Evolutionary conservation across 2,329 filamentous ascomycete species (phyloP).

Genomic region (Seiridium unicorne): DNA sequence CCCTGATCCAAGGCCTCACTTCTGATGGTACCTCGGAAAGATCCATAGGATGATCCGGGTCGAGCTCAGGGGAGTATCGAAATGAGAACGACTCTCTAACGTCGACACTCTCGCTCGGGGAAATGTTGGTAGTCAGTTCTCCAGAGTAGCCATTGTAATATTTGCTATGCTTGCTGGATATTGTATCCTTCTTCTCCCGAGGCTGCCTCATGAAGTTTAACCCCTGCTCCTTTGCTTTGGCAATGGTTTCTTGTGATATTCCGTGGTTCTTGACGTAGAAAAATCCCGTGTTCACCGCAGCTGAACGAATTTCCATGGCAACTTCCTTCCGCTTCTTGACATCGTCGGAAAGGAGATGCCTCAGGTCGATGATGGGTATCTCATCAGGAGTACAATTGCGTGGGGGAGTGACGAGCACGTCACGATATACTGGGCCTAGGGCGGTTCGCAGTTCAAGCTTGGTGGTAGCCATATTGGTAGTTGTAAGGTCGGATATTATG

Average conservation of each 20-base stretch:
- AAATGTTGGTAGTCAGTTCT: constrained; percentile 42
- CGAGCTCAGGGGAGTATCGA: constrained; percentile 51
- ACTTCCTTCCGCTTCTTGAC: constrained; percentile 34
- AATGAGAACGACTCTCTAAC: constrained; percentile 50
- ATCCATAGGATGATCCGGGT: constrained; percentile 41
- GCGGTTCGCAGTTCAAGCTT: constrained; percentile 30
- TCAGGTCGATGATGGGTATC: constrained; percentile 54
- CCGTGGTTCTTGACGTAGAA: constrained; percentile 55
- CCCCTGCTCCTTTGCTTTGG: constrained; percentile 28
- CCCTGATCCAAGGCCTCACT: constrained; percentile 38
- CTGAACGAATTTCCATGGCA: constrained; percentile 38
- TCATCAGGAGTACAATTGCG: constrained; percentile 34
- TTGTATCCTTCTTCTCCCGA: constrained; percentile 37
- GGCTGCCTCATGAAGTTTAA: constrained; percentile 49
- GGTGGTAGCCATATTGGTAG: constrained; percentile 20
- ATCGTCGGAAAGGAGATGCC: constrained; percentile 34
- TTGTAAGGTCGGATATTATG: background rate
- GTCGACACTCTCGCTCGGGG: constrained; percentile 47
- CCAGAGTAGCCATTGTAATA: constrained; percentile 48
- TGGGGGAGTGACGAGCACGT: constrained; percentile 26
- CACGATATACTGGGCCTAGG: constrained; percentile 29
- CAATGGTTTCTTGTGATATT: constrained; percentile 33
- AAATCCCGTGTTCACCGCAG: constrained; percentile 51
- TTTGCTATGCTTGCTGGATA: constrained; percentile 32
- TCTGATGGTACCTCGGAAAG: constrained; percentile 40